phyloP scores from a whole-genome alignment of 2,329 filamentous ascomycete genomes.

The Lasiodiplodia sp. region DNA sequence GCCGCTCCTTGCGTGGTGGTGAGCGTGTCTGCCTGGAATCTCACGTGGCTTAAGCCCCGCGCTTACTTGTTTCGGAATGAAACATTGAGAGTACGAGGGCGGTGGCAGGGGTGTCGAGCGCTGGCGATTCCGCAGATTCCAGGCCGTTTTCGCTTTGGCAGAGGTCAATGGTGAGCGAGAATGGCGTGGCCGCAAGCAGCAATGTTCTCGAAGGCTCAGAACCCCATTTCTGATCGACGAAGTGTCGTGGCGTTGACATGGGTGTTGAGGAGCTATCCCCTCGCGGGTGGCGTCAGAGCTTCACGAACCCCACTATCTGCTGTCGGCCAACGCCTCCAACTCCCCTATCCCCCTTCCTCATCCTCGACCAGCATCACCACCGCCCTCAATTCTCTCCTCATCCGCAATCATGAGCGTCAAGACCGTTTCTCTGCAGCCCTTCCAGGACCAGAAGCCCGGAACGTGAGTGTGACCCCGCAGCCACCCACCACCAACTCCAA shows the following conservation, averaged over 20 bases:
- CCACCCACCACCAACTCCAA: constrained; percentile 34
- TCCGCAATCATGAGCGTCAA: constrained; percentile 67
- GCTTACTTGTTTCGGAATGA: background rate
- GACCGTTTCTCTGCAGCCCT: constrained; percentile 83
- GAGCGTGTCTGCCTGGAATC: background rate
- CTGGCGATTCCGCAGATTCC: background rate
- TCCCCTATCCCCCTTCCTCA: constrained; percentile 24
- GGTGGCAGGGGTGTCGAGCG: constrained; percentile 1
- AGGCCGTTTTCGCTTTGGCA: background rate
- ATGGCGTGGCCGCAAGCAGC: constrained; percentile 10
- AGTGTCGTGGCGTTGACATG: constrained; percentile 24
- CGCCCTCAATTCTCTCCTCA: constrained; percentile 3
- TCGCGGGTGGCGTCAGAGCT: constrained; percentile 26
- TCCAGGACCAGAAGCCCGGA: constrained; percentile 97
- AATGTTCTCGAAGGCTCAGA: constrained; percentile 20
- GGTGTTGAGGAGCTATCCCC: constrained; percentile 28
- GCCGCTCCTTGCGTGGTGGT: background rate
- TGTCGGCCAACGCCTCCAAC: constrained; percentile 14
- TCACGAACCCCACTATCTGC: constrained; percentile 26
- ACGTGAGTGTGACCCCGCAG: constrained; percentile 72
- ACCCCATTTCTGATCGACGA: constrained; percentile 26
- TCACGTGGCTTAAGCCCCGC: background rate
- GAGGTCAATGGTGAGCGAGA: background rate
- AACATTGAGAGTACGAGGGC: constrained; percentile 12
- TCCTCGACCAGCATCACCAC: constrained; percentile 5